Percentiles rank a stretch among this genome's conserved stretches.
Evolutionary conservation across 2,329 filamentous ascomycete genomes (phyloP).

Genomic region (Penicillium decumbens): DNA sequence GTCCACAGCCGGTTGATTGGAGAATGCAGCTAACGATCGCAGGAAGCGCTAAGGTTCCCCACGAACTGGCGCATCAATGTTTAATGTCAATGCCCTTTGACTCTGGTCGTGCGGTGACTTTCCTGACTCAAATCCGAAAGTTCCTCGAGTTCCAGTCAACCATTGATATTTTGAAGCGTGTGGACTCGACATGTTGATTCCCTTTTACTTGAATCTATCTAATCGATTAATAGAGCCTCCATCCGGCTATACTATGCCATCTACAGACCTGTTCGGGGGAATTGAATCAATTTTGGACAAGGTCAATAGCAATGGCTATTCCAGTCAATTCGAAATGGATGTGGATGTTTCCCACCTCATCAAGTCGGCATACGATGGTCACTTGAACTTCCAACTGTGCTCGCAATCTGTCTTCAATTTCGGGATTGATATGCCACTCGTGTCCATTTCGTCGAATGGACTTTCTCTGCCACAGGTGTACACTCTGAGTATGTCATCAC

Average conservation of each 20-base stretch:
- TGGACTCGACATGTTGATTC: background rate
- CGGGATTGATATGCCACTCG: constrained; percentile 40
- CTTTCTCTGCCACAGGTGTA: constrained; percentile 55
- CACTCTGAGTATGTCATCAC: constrained; percentile 13
- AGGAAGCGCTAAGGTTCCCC: constrained; percentile 14
- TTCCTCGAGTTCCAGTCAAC: constrained; percentile 50
- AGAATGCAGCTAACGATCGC: constrained; percentile 9
- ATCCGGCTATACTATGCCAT: constrained; percentile 47
- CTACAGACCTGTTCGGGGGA: constrained; percentile 46
- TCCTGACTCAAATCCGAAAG: constrained; percentile 25
- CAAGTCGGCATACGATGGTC: constrained; percentile 59
- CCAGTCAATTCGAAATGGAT: constrained; percentile 55
- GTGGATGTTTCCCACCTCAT: constrained; percentile 52
- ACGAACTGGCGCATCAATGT: constrained; percentile 24
- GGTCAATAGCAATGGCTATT: constrained; percentile 42
- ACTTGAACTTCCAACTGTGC: constrained; percentile 38
- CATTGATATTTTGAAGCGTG: constrained; percentile 44
- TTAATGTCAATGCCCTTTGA: constrained; percentile 30
- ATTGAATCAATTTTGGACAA: constrained; percentile 47
- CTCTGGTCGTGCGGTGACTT: constrained; percentile 20
- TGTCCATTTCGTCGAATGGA: constrained; percentile 61
- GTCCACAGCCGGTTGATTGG: background rate
- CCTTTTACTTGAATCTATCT: background rate
- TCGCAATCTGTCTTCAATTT: constrained; percentile 47
- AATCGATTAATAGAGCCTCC: constrained; percentile 43